Evolutionary conservation across 192 early-diverging fungal species (phyloP).

Genomic region (Oehlia diaphana): DNA sequence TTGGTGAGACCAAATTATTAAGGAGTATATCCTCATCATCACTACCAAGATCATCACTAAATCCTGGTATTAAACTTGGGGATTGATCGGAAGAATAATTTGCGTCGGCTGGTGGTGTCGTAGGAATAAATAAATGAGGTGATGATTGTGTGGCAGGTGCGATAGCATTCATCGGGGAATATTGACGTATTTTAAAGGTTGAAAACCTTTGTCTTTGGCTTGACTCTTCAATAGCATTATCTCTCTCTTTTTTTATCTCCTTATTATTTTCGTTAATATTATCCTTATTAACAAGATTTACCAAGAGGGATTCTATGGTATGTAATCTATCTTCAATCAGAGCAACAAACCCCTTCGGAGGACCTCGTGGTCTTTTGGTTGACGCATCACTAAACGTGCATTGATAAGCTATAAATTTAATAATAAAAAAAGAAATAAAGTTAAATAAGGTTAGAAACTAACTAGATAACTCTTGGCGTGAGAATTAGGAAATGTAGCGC

Average conservation of each 20-base stretch:
- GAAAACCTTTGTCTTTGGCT: slow-evolving; percentile 9
- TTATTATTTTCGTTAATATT: slow-evolving; percentile 26
- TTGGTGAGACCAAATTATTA: slow-evolving; percentile 9
- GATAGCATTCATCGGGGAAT: slow-evolving; percentile 7
- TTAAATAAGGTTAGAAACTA: neutral
- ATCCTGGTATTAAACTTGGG: neutral
- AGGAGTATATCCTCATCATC: slow-evolving; percentile 27
- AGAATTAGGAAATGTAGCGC: neutral
- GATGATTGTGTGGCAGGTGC: neutral
- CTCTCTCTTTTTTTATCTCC: slow-evolving; percentile 24
- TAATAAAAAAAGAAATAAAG: neutral
- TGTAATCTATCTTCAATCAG: slow-evolving; percentile 56
- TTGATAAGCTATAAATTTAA: slow-evolving; percentile 21
- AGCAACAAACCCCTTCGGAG: slow-evolving; percentile 67
- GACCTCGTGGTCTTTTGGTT: slow-evolving; percentile 40
- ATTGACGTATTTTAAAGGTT: slow-evolving; percentile 27
- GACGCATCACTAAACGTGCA: slow-evolving; percentile 24
- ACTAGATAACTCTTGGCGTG: neutral
- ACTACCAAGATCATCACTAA: slow-evolving; percentile 23
- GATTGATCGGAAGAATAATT: neutral
- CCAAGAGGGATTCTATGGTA: slow-evolving; percentile 55
- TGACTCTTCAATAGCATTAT: neutral
- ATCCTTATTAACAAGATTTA: slow-evolving; percentile 49
- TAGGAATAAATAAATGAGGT: slow-evolving; percentile 13
- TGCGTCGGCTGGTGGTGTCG: slow-evolving; percentile 20